These are phyloP conservation scores for Tubosaeta sp. DNA, from an alignment of 768 basidiomycete genomes.

Conservation along the genomic window DNA sequence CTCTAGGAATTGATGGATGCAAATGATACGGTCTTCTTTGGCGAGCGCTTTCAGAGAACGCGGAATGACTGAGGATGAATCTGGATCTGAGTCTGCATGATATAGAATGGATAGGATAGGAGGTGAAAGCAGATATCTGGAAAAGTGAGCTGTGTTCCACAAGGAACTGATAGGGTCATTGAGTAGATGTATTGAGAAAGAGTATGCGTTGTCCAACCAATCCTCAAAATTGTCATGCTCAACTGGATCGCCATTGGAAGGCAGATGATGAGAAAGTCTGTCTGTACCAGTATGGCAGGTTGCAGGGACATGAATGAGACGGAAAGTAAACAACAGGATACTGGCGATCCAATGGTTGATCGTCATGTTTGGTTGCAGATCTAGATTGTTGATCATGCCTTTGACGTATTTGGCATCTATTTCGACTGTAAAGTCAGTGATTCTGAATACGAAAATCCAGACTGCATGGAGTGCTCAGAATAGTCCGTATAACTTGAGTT, in stretches of 20 bases:
- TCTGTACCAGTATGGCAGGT: too few species aligned
- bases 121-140: not conserved
- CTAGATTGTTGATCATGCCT: conserved; percentile 15
- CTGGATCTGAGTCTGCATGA: not conserved
- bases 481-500: too few species aligned
- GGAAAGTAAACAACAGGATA: not conserved
- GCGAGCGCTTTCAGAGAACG: not conserved
- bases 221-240: too few species aligned
- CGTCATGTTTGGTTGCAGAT: not conserved
- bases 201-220: too few species aligned
- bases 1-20: not conserved
- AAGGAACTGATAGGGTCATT: not conserved
- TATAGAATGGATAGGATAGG: not conserved
- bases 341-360: not conserved
- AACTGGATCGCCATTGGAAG: too few species aligned
- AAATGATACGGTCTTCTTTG: not conserved
- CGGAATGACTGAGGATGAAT: not conserved
- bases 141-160: not conserved
- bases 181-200: not conserved
- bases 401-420: too few species aligned
- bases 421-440: too few species aligned
- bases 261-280: too few species aligned
- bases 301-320: too few species aligned
- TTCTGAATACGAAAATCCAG: too few species aligned
- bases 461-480: too few species aligned